Conservation (phyloP, 768 basidiomycete species). For the Suillus fuscotomentosus region DNA sequence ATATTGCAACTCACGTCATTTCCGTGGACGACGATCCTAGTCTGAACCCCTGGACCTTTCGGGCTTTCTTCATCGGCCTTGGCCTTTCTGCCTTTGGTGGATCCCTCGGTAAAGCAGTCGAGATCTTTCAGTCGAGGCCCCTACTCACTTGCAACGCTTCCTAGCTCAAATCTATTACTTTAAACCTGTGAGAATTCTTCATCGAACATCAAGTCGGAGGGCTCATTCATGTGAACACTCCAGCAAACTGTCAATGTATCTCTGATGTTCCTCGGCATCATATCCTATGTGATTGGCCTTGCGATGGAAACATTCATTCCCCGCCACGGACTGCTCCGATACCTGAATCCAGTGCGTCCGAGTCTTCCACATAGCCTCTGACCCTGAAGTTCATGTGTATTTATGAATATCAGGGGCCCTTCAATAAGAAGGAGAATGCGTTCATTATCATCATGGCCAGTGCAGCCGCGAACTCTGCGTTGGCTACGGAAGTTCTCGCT, state of each 20-base stretch:
- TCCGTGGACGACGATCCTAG: constrained; percentile 32
- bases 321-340: constrained; percentile 40
- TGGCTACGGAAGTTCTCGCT: constrained; percentile 53
- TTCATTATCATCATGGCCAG: constrained; percentile 59
- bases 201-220: background rate
- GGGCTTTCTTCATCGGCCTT: constrained; percentile 52
- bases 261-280: constrained; percentile 51
- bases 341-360: constrained; percentile 45
- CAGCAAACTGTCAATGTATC: constrained; percentile 54
- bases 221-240: background rate
- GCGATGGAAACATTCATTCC: constrained; percentile 47
- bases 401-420: constrained; percentile 41
- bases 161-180: constrained; percentile 61
- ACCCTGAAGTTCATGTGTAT: background rate
- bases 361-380: background rate
- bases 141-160: constrained; percentile 3
- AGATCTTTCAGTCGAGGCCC: constrained; percentile 8
- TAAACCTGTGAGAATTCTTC: constrained; percentile 42
- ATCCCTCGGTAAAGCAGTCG: constrained; percentile 37
- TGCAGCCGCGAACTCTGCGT: constrained; percentile 51
- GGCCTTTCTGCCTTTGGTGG: constrained; percentile 52
- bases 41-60: constrained; percentile 36
- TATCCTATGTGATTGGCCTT: constrained; percentile 50
- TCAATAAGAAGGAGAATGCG: constrained; percentile 60
- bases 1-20: constrained; percentile 47